Conservation (phyloP, 495 filamentous ascomycete genomes). For the Tetracladium marchalianum region DNA sequence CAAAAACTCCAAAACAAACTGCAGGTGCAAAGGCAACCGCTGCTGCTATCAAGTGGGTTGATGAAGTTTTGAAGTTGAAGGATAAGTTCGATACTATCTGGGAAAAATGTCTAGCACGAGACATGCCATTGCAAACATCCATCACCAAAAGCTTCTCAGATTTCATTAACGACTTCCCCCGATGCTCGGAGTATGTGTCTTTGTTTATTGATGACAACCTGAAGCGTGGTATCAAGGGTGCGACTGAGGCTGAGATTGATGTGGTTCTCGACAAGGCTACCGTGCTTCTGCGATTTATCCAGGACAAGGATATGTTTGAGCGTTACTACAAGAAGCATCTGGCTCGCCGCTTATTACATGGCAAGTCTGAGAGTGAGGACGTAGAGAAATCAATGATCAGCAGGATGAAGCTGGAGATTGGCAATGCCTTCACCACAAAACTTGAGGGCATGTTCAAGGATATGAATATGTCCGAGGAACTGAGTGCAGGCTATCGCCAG, state of each 20-base stretch:
- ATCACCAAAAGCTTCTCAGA: slow-evolving; percentile 76
- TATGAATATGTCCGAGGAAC: slow-evolving; percentile 81
- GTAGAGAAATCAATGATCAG: slow-evolving; percentile 92
- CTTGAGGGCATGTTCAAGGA: slow-evolving; percentile 98
- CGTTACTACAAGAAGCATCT: slow-evolving; percentile 98
- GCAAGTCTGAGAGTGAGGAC: slow-evolving; percentile 78
- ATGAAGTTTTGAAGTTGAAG: slow-evolving; percentile 77
- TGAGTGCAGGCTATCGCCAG: slow-evolving; percentile 63
- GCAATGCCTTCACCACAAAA: slow-evolving; percentile 85
- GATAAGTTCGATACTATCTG: slow-evolving; percentile 81
- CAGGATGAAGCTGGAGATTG: slow-evolving; percentile 91
- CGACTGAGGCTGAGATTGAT: slow-evolving; percentile 88
- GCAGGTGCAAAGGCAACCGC: slow-evolving; percentile 50
- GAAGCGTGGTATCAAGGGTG: slow-evolving; percentile 86
- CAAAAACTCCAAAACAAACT: slow-evolving; percentile 35
- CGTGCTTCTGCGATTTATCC: slow-evolving; percentile 71
- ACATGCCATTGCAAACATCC: slow-evolving; percentile 69
- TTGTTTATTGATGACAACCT: slow-evolving; percentile 96
- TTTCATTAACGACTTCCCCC: slow-evolving; percentile 79
- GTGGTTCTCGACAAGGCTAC: slow-evolving; percentile 81
- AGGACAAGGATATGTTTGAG: slow-evolving; percentile 93
- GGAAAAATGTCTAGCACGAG: slow-evolving; percentile 55
- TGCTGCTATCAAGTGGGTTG: slow-evolving; percentile 90
- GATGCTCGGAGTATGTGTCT: slow-evolving; percentile 85
- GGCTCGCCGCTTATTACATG: slow-evolving; percentile 72